Base-by-base conservation (phyloP, 2,329 filamentous ascomycete genomes). In the Helotiales sp. region DNA sequence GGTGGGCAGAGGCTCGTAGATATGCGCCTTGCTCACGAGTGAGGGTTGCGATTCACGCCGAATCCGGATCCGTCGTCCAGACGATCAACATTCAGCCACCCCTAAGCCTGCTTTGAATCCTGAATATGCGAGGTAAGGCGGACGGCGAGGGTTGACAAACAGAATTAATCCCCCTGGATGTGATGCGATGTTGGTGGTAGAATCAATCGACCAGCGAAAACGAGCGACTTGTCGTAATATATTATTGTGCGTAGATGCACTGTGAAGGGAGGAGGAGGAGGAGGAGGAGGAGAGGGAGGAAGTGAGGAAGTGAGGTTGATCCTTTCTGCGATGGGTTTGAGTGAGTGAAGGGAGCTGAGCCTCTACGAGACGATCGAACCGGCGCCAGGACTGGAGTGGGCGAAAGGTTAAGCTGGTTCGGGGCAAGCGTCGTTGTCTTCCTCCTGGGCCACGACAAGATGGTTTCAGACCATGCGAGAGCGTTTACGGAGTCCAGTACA, bases 161-260 rank as follows among this genome's bases (percentile, higher is more conserved):
- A 34, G 28, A 47, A 59, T 52, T 62, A 52, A 55, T 52, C 50
- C 57, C 40, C 49, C 22, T 26, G 28, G 26, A 50, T 28, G 28
- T 30, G 17, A 26, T 30, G 6, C 6, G 34, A 52, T 49, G 20
- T 22, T 45, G 40, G 49, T 43, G 24, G 49, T 43, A 17, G 13
- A 28, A 55, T 58, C 37, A 65, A 67, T 71, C 67, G 69, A 64
- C 65, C 69, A 71, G 69, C 69, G 69, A 70, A 40, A 70, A 69
- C 61, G 69, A 70, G 58, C 40, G 63, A 63, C 52, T 57, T 40
- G 40, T 63, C 61, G 63, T 63, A 57, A 61, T 37, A 65, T 63
- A 63, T 63, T 63, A 60, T 55, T 58, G 11, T 50, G 22, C 24
- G 26, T 28, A 58, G 17, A 26, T 17, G 17, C 13, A 22, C 45